Evolutionary conservation across 1,284 basidiomycete genomes (phyloP).

Genomic region (Inonotus obliquus): DNA sequence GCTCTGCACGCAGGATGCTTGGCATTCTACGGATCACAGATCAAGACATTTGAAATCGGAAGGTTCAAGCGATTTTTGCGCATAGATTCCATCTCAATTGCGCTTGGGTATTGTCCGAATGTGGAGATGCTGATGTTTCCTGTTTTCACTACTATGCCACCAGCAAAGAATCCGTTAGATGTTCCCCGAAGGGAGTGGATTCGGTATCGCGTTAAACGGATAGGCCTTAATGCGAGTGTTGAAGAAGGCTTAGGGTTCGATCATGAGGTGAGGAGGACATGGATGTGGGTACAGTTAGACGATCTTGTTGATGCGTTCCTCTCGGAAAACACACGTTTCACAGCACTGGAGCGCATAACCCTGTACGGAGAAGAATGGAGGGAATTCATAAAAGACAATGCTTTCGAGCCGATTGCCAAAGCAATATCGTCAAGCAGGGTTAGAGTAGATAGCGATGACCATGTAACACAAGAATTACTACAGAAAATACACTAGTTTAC

Average conservation of each 20-base stretch:
- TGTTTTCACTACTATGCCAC: conserved; percentile 2
- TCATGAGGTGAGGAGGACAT: neutral
- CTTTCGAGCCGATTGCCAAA: neutral
- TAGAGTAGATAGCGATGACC: neutral
- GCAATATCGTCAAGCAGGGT: neutral
- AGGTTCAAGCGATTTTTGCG: neutral
- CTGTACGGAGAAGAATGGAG: conserved; percentile 3
- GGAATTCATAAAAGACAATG: neutral
- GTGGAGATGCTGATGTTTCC: neutral
- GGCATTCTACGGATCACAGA: neutral
- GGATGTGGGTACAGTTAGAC: neutral
- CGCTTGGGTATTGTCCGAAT: neutral
- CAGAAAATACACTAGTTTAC: neutral
- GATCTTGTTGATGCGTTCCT: neutral
- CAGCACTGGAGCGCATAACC: neutral
- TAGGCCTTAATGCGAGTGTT: neutral
- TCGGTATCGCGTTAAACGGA: neutral
- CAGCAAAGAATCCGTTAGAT: neutral
- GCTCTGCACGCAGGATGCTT: neutral
- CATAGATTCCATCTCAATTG: neutral
- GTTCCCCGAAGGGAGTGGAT: neutral
- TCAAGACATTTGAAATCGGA: conserved; percentile 2
- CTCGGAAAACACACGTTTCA: neutral
- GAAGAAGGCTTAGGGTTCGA: neutral
- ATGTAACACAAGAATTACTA: neutral